Conservation (phyloP, 495 filamentous ascomycete genomes). For the Bacidia gigantensis region DNA sequence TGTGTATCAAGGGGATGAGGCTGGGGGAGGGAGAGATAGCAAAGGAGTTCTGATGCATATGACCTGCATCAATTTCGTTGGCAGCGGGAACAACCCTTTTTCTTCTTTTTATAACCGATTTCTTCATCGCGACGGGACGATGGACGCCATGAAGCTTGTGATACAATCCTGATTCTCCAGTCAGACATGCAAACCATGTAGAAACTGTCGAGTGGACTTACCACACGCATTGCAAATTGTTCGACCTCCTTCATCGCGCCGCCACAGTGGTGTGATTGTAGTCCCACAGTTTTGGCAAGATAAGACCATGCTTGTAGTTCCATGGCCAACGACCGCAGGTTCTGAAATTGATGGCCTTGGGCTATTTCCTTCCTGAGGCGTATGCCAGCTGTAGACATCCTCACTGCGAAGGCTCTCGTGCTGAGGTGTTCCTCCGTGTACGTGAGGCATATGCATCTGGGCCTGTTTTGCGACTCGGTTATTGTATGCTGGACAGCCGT, state of each 20-base stretch:
- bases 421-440: slow-evolving; percentile 10
- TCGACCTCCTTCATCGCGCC: slow-evolving; percentile 86
- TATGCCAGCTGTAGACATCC: slow-evolving; percentile 8
- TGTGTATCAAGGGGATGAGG: slow-evolving; percentile 27
- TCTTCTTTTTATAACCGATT: slow-evolving; percentile 85
- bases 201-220: slow-evolving; percentile 32
- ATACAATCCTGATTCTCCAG: slow-evolving; percentile 60
- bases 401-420: slow-evolving; percentile 5
- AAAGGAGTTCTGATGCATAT: slow-evolving; percentile 12
- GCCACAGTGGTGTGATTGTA: slow-evolving; percentile 91
- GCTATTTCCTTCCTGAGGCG: slow-evolving; percentile 17
- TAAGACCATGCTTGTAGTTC: slow-evolving; percentile 57
- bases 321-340: slow-evolving; percentile 16
- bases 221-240: slow-evolving; percentile 98
- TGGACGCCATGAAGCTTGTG: slow-evolving; percentile 92
- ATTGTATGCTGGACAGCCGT: slow-evolving; percentile 93
- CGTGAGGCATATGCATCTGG: slow-evolving; percentile 45
- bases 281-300: slow-evolving; percentile 97
- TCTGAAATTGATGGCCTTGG: slow-evolving; percentile 14
- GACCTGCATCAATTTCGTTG: slow-evolving; percentile 32
- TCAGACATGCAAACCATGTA: background rate
- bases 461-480: slow-evolving; percentile 86
- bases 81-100: slow-evolving; percentile 86
- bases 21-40: slow-evolving; percentile 20
- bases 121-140: slow-evolving; percentile 92